Conservation (phyloP, 1,284 basidiomycete genomes). For the Ceratobasidium theobromae region DNA sequence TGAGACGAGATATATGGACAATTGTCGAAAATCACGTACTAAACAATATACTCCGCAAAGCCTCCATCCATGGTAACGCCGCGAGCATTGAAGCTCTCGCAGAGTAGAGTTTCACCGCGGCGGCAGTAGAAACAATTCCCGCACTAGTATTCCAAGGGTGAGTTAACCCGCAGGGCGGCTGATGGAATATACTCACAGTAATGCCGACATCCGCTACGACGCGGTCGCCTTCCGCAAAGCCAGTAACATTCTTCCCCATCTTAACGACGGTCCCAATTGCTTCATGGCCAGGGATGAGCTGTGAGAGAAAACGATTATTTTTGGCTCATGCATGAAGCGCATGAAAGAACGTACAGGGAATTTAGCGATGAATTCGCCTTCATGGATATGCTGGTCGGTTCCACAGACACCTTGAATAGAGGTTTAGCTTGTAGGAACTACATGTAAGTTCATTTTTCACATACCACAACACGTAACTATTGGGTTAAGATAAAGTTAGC, state of each 20-base stretch:
- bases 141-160: slow-evolving; percentile 53
- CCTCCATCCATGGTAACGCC: slow-evolving; percentile 79
- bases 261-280: slow-evolving; percentile 68
- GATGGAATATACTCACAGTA: slow-evolving; percentile 42
- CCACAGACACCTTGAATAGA: slow-evolving; percentile 63
- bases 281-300: slow-evolving; percentile 84
- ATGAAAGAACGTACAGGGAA: slow-evolving; percentile 57
- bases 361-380: slow-evolving; percentile 74
- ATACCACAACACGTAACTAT: slow-evolving; percentile 52
- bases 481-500: slow-evolving; percentile 31
- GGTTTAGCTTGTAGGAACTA: background rate
- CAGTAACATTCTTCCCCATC: slow-evolving; percentile 69
- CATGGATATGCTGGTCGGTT: slow-evolving; percentile 75
- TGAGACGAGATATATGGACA: background rate
- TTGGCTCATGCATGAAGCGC: background rate
- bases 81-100: slow-evolving; percentile 74
- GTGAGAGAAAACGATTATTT: background rate
- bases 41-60: slow-evolving; percentile 83
- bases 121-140: slow-evolving; percentile 81
- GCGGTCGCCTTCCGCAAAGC: slow-evolving; percentile 71
- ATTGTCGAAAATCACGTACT: slow-evolving; percentile 51
- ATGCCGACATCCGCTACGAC: slow-evolving; percentile 71
- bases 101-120: slow-evolving; percentile 68
- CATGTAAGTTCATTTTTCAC: slow-evolving; percentile 33
- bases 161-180: background rate